Base-by-base conservation (phyloP, 257 asterid species). In the Verbena officinalis region DNA sequence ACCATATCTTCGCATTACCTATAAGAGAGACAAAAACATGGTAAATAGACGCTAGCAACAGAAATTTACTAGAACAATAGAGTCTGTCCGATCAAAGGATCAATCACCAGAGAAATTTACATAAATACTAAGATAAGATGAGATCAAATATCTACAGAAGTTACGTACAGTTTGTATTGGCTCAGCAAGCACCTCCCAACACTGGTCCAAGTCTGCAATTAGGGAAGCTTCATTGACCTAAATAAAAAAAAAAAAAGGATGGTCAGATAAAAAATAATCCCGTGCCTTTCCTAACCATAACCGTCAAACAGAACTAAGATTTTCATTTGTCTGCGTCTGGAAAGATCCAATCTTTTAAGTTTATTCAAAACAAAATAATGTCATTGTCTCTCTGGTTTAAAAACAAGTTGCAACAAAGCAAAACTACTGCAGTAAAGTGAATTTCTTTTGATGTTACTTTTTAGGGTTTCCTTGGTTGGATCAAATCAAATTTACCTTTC, bases 181-280 rank as follows among this genome's bases (percentile, higher is more conserved):
- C 77, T 93, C 98, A 0, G 98, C 98, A 73, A 93, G 97, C 52
- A 93, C 96, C 75, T 89, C 98, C 98, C 98, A 93, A 2, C 86
- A 58, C 40, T 73, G 69, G 74, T 93, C 49, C 80, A 93, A 79
- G 80, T 90, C 97, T 46, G 78, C 84, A 36, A 9, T 23, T 75
- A 93, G 56, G 48, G 84, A 69, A 64, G 83, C 83, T 82, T 81
- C 91, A 68, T 93, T 93, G 66, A 90, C 95, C 98, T 93, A 59
- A 21, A 58, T 9, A 21, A 59, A 40, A 52, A 14, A 59, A 52
- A 48, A 33, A 20, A 54, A 16, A 59, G 43, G 36, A 58, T 17
- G 49, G 21, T 20, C 36, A 31, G 59, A 70, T 31, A 14, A 44
- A 19, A 24, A 6, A 38, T 13, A 55, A 14, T 22, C 19, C 30